These are phyloP conservation scores for Leishmania aethiopica DNA, from an alignment of 208 protist species.

Conservation along the genomic window DNA sequence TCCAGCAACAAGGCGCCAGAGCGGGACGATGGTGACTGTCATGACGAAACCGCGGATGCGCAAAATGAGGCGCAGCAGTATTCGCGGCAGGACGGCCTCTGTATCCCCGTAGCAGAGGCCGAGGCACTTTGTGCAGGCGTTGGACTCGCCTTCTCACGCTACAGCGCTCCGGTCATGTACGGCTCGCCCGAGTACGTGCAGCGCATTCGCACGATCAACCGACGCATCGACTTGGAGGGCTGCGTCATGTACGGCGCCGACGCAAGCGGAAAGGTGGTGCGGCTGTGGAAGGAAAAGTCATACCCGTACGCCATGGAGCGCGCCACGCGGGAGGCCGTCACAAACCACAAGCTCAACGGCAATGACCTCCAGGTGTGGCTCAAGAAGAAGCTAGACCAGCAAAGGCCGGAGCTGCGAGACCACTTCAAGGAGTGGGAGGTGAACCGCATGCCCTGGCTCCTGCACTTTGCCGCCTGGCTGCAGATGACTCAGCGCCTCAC, in stretches of 20 bases:
- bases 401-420: constrained; percentile 35
- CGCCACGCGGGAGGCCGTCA: constrained; percentile 59
- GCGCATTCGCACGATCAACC: constrained; percentile 38
- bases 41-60: not conserved
- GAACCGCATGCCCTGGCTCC: constrained; percentile 46
- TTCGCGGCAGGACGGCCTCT: constrained; percentile 28
- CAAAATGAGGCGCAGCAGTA: not conserved
- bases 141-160: constrained; percentile 34
- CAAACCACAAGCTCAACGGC: constrained; percentile 44
- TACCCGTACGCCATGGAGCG: constrained; percentile 66
- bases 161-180: constrained; percentile 24
- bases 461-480: constrained; percentile 58
- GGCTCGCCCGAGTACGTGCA: constrained; percentile 23
- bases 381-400: constrained; percentile 42
- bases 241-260: constrained; percentile 66
- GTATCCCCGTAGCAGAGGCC: constrained; percentile 27
- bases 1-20: not conserved
- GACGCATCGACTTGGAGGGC: constrained; percentile 45
- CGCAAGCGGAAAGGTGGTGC: constrained; percentile 35
- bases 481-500: constrained; percentile 38
- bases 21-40: not conserved
- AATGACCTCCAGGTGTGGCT: constrained; percentile 28
- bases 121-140: constrained; percentile 27
- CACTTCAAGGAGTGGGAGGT: constrained; percentile 57
- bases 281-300: constrained; percentile 57